phyloP scores from a whole-genome alignment of 805 yeast genomes.

The Scheffersomyces coipomensis region DNA sequence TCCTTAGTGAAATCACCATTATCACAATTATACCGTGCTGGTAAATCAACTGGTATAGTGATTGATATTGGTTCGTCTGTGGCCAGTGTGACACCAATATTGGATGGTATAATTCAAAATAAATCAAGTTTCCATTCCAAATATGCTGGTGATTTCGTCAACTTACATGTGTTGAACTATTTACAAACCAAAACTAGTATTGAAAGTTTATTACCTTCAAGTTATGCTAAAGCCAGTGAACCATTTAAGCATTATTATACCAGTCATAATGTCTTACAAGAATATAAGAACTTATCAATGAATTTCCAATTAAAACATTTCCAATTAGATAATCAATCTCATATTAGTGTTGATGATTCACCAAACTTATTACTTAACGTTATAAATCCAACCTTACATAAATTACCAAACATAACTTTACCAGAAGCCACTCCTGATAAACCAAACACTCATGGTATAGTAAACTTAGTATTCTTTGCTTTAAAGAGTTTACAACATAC shows the following conservation, averaged over 20 bases:
- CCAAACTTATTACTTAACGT: constrained; percentile 54
- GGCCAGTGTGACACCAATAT: constrained; percentile 71
- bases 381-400: constrained; percentile 60
- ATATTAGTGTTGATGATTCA: constrained; percentile 8
- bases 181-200: constrained; percentile 20
- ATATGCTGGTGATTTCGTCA: constrained; percentile 84
- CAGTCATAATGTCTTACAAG: constrained; percentile 31
- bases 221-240: constrained; percentile 15
- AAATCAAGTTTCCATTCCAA: constrained; percentile 66
- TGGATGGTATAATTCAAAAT: constrained; percentile 68
- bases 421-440: constrained; percentile 41
- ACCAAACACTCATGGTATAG: constrained; percentile 49
- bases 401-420: constrained; percentile 32
- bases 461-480: constrained; percentile 33
- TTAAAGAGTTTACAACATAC: constrained; percentile 35
- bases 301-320: constrained; percentile 22
- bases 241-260: constrained; percentile 38
- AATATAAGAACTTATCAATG: constrained; percentile 33
- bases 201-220: constrained; percentile 16
- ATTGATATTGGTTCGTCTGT: constrained; percentile 76
- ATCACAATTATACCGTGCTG: constrained; percentile 74
- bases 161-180: constrained; percentile 57
- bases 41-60: constrained; percentile 74
- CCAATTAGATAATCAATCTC: constrained; percentile 7
- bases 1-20: constrained; percentile 75